These are phyloP conservation scores for Urtica urens DNA, from an alignment of 306 rosid genomes.

Conservation along the genomic window DNA sequence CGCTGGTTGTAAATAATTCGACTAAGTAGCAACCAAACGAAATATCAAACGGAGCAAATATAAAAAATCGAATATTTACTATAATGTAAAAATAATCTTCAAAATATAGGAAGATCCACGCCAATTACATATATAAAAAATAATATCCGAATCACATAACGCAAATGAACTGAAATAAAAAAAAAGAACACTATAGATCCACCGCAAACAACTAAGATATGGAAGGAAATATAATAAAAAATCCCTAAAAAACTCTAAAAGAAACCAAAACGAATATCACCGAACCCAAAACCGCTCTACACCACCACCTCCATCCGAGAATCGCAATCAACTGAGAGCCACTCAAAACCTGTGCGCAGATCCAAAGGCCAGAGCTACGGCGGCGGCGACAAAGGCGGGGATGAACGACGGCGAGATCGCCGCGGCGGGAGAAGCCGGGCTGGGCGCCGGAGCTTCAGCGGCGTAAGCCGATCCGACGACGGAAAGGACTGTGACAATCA, in stretches of 20 bases:
- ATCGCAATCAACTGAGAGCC: neutral
- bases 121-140: slow-evolving; percentile 7
- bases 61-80: slow-evolving; percentile 21
- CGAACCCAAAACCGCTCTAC: slow-evolving; percentile 20
- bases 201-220: slow-evolving; percentile 1
- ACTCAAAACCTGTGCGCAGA: slow-evolving; percentile 45
- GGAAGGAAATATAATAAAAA: neutral
- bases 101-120: slow-evolving; percentile 10
- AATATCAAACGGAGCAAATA: neutral
- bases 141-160: neutral
- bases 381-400: slow-evolving; percentile 31
- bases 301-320: slow-evolving; percentile 3
- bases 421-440: slow-evolving; percentile 51
- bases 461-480: slow-evolving; percentile 26
- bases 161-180: neutral
- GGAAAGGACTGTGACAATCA: slow-evolving; percentile 31
- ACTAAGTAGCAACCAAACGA: neutral
- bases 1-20: no score
- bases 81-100: slow-evolving; percentile 8
- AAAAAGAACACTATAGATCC: slow-evolving; percentile 3
- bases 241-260: neutral
- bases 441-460: slow-evolving; percentile 66
- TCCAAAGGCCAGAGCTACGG: slow-evolving; percentile 51
- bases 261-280: slow-evolving; percentile 10
- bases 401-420: slow-evolving; percentile 41